Base-by-base conservation (phyloP, 139 green algal genomes). In the Mychonastes homosphaera region DNA sequence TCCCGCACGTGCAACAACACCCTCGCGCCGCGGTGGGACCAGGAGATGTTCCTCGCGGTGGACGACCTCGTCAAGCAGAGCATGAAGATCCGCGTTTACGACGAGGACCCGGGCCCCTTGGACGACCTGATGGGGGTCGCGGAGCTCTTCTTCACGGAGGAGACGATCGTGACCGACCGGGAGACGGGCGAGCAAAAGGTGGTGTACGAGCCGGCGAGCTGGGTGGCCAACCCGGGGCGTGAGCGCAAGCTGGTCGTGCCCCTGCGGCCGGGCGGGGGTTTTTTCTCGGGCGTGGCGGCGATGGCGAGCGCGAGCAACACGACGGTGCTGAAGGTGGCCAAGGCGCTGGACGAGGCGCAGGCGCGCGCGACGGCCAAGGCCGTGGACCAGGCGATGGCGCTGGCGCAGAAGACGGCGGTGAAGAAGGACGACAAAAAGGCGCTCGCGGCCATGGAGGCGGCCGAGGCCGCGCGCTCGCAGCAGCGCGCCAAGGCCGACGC, bases 11-110 rank as follows among this genome's bases (percentile, higher is more conserved):
- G 83, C 3, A 63, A 64, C 15, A 76, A 77, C 63, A 82, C 27
- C 44, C 65, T 52, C 29, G 75, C 69, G 46, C 74, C 77, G 3
- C 48, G 65, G 49, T 87, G 51, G 26, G 59, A 84, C 55, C 62
- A 88, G 60, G 64, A 80, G 45, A 80, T 86, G 35, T 68, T 33
- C 47, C 34, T 63, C 28, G 58, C 73, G 53, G 62, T 89, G 21
- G 77, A 89, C 34, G 69, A 82, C 48, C 71, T 71, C 23, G 51
- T 77, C 32, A 56, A 67, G 10, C 77, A 89, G 62, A 38, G 16
- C 12, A 51, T 89, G 6, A 71, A 60, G 26, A 47, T 86, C 7
- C 35, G 34, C 6, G 60, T 89, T 36, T 47, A 70, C 48, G 66
- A 74, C 33, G 58, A 80, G 19, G 53, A 69, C n/a, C 35, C 71